Conservation (phyloP, 139 green algal species). For the Coelastrella sp. region DNA sequence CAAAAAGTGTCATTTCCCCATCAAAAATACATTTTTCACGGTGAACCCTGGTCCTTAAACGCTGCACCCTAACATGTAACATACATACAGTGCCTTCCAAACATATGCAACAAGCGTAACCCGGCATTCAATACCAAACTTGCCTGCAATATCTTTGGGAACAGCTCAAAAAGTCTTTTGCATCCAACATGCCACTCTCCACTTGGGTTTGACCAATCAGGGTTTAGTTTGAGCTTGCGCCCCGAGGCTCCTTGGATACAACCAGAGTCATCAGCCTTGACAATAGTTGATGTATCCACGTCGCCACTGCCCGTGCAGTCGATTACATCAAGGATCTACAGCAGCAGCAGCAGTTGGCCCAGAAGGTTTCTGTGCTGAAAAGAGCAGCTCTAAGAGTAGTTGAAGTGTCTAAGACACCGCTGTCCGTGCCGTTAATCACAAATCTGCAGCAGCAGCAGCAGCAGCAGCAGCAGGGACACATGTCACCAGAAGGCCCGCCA, state of each 20-base stretch:
- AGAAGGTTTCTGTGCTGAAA: too few relatives aligned
- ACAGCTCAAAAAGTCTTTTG: slow-evolving; percentile 82
- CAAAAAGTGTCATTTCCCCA: too few relatives aligned
- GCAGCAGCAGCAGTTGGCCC: background rate
- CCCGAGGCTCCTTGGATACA: slow-evolving; percentile 71
- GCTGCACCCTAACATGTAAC: background rate
- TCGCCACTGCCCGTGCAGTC: slow-evolving; percentile 93
- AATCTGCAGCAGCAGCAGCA: too few relatives aligned
- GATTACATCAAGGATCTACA: slow-evolving; percentile 77
- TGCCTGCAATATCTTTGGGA: slow-evolving; percentile 69
- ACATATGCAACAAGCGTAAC: too few relatives aligned
- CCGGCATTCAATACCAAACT: background rate
- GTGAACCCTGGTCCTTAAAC: too few relatives aligned
- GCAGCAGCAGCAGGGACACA: too few relatives aligned
- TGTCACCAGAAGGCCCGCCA: too few relatives aligned
- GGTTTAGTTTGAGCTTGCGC: slow-evolving; percentile 74
- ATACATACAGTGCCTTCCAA: background rate
- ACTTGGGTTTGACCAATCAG: slow-evolving; percentile 88
- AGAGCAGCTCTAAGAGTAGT: too few relatives aligned
- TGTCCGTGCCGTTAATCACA: too few relatives aligned
- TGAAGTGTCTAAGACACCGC: too few relatives aligned
- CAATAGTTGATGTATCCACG: slow-evolving; percentile 84
- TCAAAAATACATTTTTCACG: too few relatives aligned
- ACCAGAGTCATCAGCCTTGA: slow-evolving; percentile 73
- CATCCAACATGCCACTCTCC: slow-evolving; percentile 89